Evolutionary conservation across 2,329 filamentous ascomycete genomes (phyloP).

Genomic region (Trichoderma atroviride): DNA sequence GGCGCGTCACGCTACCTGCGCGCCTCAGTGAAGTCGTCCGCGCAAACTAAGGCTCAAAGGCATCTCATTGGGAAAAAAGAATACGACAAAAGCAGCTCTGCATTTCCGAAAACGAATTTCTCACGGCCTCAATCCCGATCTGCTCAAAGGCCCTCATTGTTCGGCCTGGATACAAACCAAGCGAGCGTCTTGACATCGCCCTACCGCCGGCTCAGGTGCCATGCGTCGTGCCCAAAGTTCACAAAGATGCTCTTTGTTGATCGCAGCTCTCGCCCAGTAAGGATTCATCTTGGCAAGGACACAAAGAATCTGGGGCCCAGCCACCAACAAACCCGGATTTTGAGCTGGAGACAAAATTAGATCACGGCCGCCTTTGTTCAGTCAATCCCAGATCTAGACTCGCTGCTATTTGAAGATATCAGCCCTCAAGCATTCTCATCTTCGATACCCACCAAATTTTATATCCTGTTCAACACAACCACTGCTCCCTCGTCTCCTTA

Average conservation of each 20-base stretch:
- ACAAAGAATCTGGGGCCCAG: slow-evolving; percentile 24
- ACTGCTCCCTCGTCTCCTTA: neutral
- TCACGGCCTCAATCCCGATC: neutral
- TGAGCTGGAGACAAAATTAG: slow-evolving; percentile 1
- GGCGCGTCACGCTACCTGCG: slow-evolving; percentile 36
- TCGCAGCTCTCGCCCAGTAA: slow-evolving; percentile 18
- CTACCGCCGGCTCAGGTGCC: neutral
- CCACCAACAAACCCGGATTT: slow-evolving; percentile 10
- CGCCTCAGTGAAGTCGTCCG: slow-evolving; percentile 28
- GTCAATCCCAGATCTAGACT: neutral
- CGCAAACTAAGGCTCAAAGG: slow-evolving; percentile 28
- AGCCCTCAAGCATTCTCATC: neutral
- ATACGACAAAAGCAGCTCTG: neutral
- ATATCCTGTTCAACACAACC: neutral
- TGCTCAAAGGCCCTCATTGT: neutral
- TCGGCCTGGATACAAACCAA: neutral
- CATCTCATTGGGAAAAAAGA: neutral
- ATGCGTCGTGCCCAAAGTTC: slow-evolving; percentile 22
- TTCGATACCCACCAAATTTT: neutral
- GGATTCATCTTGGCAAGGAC: slow-evolving; percentile 19
- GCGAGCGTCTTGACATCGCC: neutral
- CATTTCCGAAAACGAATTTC: neutral
- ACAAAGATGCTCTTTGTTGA: slow-evolving; percentile 37
- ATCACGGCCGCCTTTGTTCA: neutral
- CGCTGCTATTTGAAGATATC: slow-evolving; percentile 22